Evolutionary conservation across 2,329 filamentous ascomycete species (phyloP), one percentile per base, ranked within the genome.

Genomic region (Myriosclerotinia curreyana): DNA sequence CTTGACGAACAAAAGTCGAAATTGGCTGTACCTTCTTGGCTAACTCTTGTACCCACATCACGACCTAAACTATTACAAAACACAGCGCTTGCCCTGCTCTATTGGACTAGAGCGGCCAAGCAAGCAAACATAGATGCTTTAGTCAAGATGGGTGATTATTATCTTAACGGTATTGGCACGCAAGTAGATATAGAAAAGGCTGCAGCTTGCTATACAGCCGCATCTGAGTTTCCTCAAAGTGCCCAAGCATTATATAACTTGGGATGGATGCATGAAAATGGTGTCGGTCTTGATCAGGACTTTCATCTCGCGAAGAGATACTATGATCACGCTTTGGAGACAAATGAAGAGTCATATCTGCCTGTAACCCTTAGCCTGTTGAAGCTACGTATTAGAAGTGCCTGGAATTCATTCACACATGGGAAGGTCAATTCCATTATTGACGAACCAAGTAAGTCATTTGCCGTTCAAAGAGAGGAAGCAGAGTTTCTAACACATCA

Each of bases 201-300:
- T 7, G 92, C 93, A 0, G 87, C 90, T 52, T 99, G 95, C 79
- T 99, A 99, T 72, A 89, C 90, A 61, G 90, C 91, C 5, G 95
- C 95, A 1, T 93, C 93, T 0, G 95, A 99, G 74, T 92, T 90
- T 66, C 87, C 94, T 70, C 89, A 92, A 73, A 96, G 92, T 71
- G 95, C 94, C 2, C 96, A 99, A 77, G 95, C 96, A 17, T 86
- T 97, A 64, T 99, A 92, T 85, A 98, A 99, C 72, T 81, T 99
- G 17, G 96, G 95, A 6, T 99, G 95, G 95, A 98, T 99, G 94
- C 92, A 99, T 73, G 95, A 99, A 77, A 97, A 98, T 73, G 95
- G 95, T 9, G 82, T 98, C 58, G 92, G 93, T 2, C 84, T 98
- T 25, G 89, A 90, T 62, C 95, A 99, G 75, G 95, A 99, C 74